A percentile compares a stretch with the other conserved stretches of the same genome.
phyloP scores from a whole-genome alignment of 768 basidiomycete genomes.

The Nidularia pulvinata region DNA sequence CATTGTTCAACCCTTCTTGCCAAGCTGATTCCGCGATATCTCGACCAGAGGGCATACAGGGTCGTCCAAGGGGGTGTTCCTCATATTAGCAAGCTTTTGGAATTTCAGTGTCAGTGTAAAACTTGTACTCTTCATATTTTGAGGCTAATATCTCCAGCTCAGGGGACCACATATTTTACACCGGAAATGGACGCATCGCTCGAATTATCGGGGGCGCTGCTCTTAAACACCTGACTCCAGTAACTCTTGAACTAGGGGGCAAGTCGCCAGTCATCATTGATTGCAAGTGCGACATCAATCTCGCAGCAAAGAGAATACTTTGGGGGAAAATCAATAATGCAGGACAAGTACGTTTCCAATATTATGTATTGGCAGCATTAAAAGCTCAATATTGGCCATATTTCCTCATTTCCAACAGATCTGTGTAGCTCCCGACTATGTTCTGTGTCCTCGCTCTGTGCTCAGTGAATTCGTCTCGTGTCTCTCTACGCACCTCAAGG shows the following conservation, averaged over 20 bases:
- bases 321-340: constrained; percentile 68
- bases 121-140: neutral
- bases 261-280: constrained; percentile 48
- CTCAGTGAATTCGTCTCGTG: constrained; percentile 47
- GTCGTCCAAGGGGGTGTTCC: constrained; percentile 60
- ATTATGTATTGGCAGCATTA: neutral
- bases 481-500: constrained; percentile 36
- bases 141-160: neutral
- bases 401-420: constrained; percentile 31
- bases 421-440: constrained; percentile 58
- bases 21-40: constrained; percentile 49
- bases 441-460: constrained; percentile 32
- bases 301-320: constrained; percentile 64
- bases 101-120: constrained; percentile 35
- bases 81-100: constrained; percentile 53
- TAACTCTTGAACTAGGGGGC: constrained; percentile 57
- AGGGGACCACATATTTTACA: constrained; percentile 45
- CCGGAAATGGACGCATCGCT: constrained; percentile 42
- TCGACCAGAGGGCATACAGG: constrained; percentile 45
- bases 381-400: neutral
- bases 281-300: constrained; percentile 29
- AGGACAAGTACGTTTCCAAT: constrained; percentile 46
- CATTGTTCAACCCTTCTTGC: constrained; percentile 48
- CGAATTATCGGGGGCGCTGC: constrained; percentile 51
- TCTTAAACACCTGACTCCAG: constrained; percentile 50